These are phyloP conservation scores for Poronia punctata DNA, from an alignment of 495 filamentous ascomycete genomes.

Conservation along the genomic window DNA sequence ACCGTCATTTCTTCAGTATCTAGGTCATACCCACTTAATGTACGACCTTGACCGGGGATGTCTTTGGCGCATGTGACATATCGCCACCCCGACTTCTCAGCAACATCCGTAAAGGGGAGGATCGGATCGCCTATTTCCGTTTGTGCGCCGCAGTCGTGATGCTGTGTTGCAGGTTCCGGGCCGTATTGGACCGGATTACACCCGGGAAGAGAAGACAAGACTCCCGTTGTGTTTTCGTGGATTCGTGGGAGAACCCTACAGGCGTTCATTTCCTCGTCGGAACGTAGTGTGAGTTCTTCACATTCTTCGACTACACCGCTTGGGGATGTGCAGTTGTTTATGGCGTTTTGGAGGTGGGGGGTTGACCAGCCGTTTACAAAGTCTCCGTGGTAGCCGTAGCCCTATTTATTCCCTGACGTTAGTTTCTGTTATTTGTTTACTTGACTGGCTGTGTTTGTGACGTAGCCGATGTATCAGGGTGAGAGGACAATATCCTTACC, in stretches of 20 bases:
- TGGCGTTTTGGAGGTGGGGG: constrained; percentile 39
- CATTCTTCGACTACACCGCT: constrained; percentile 42
- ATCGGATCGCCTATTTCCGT: constrained; percentile 20
- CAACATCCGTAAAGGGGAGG: constrained; percentile 22
- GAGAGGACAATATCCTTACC: too few relatives aligned
- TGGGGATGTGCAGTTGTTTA: constrained; percentile 39
- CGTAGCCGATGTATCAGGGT: too few relatives aligned
- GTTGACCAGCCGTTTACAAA: constrained; percentile 64
- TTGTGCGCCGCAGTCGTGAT: constrained; percentile 11
- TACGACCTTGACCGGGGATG: constrained; percentile 33
- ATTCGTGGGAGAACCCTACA: constrained; percentile 10
- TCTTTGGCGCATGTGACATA: constrained; percentile 49
- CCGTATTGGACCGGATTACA: constrained; percentile 42
- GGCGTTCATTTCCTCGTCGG: constrained; percentile 8
- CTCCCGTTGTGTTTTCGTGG: constrained; percentile 12
- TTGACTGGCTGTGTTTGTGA: too few relatives aligned
- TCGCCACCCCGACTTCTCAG: constrained; percentile 31
- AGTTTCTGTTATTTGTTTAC: neutral
- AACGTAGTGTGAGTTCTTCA: constrained; percentile 28
- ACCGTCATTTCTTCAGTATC: constrained; percentile 38
- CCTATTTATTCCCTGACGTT: constrained; percentile 18
- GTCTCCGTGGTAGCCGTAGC: constrained; percentile 49
- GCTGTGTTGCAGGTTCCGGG: constrained; percentile 19
- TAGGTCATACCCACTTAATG: constrained; percentile 38
- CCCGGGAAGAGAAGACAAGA: constrained; percentile 34